Percentiles rank a stretch among this genome's conserved stretches.
These are phyloP conservation scores for Micractinium conductrix DNA, from an alignment of 139 green algal genomes.

Conservation along the genomic window DNA sequence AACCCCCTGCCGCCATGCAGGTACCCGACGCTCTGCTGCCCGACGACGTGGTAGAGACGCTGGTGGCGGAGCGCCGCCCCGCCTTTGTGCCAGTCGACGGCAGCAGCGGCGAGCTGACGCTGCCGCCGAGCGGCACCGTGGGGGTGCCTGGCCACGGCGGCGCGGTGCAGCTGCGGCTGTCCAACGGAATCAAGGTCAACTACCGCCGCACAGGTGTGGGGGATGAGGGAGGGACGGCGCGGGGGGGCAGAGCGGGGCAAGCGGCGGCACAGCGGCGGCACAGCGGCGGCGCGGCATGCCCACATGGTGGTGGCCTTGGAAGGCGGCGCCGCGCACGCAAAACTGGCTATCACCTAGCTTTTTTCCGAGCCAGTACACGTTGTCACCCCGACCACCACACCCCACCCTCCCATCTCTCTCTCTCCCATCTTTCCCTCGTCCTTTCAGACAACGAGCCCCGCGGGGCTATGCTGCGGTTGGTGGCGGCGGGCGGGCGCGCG, in stretches of 20 bases:
- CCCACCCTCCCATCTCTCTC: no score
- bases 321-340: no score
- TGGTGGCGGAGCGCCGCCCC: constrained; percentile 70
- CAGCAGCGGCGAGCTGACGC: constrained; percentile 21
- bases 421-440: no score
- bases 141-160: constrained; percentile 47
- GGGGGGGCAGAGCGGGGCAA: no score
- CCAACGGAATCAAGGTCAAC: constrained; percentile 96
- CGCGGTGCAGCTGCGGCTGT: constrained; percentile 86
- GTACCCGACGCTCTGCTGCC: constrained; percentile 81
- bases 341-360: no score
- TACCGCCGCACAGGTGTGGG: constrained; percentile 78
- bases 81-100: constrained; percentile 75
- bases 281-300: no score
- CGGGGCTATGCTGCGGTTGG: constrained; percentile 87
- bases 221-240: no score
- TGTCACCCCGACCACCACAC: no score
- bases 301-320: no score
- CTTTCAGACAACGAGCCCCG: constrained; percentile 96
- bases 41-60: constrained; percentile 55
- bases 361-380: no score
- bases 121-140: not conserved
- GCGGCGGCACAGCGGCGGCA: no score
- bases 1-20: not conserved
- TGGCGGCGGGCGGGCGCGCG: constrained; percentile 80